Percentiles rank a stretch among this genome's conserved stretches.
Conservation (phyloP, 2,329 filamentous ascomycete species). For the Ascochyta rabiei region DNA sequence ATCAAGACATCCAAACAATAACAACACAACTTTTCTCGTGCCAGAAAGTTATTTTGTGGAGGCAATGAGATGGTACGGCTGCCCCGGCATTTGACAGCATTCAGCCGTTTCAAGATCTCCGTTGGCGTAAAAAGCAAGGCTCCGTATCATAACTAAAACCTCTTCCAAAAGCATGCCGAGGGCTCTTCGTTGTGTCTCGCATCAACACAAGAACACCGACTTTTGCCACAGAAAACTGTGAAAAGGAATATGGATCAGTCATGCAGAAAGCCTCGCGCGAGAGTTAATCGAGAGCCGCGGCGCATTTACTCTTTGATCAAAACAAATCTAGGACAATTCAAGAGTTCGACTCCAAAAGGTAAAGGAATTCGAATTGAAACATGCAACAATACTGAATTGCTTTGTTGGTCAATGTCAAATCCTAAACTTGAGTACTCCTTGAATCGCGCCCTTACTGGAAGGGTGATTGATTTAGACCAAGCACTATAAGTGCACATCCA, state of each 20-base stretch:
- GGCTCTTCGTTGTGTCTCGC: background rate
- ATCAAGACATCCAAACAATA: background rate
- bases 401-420: too few relatives aligned
- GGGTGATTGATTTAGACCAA: too few relatives aligned
- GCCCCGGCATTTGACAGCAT: conserved; percentile 1
- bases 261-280: too few relatives aligned
- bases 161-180: background rate
- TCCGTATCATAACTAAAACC: conserved; percentile 4
- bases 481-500: too few relatives aligned
- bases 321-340: too few relatives aligned
- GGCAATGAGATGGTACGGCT: background rate
- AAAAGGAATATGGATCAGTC: background rate
- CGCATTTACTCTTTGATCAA: too few relatives aligned
- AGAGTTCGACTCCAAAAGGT: too few relatives aligned
- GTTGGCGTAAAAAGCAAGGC: background rate
- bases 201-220: background rate
- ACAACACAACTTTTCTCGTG: background rate
- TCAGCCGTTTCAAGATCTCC: conserved; percentile 8
- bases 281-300: too few relatives aligned
- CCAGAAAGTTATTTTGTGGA: background rate
- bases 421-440: too few relatives aligned
- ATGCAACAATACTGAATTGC: too few relatives aligned
- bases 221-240: background rate
- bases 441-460: too few relatives aligned
- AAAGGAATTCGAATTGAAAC: too few relatives aligned